These are phyloP conservation scores for Podaxis sp. DNA, from an alignment of 768 basidiomycete genomes.

Conservation along the genomic window DNA sequence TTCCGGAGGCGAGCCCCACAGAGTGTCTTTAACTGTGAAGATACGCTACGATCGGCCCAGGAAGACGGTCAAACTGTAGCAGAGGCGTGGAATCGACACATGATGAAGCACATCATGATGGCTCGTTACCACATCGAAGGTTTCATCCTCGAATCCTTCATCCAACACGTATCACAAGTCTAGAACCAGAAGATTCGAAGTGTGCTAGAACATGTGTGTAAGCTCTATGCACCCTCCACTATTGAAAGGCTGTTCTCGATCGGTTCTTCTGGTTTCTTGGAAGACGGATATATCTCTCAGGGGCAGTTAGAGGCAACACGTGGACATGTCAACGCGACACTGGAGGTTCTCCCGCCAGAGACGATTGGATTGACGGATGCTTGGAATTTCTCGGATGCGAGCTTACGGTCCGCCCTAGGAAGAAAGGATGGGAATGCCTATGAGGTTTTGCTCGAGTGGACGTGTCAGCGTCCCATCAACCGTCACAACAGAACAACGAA, in stretches of 20 bases:
- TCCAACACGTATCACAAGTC: conserved; percentile 14
- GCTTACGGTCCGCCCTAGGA: conserved; percentile 23
- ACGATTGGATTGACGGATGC: conserved; percentile 26
- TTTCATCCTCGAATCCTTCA: conserved; percentile 23
- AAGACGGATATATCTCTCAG: conserved; percentile 22
- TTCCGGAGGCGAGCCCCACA: conserved; percentile 25
- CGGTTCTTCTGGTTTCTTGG: conserved; percentile 23
- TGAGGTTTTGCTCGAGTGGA: conserved; percentile 25
- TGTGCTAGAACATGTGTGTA: conserved; percentile 21
- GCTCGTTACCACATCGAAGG: conserved; percentile 27
- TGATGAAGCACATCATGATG: conserved; percentile 24
- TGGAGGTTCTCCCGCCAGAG: conserved; percentile 21
- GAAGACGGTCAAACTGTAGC: conserved; percentile 14
- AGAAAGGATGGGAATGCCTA: conserved; percentile 27
- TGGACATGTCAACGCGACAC: conserved; percentile 13
- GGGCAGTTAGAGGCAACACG: conserved; percentile 20
- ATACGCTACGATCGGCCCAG: conserved; percentile 15
- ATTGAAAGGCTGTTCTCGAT: conserved; percentile 23
- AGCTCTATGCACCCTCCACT: conserved; percentile 24
- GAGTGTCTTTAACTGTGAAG: conserved; percentile 19
- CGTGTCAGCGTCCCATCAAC: conserved; percentile 25
- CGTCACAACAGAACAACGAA: conserved; percentile 11
- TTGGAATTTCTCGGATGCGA: conserved; percentile 28
- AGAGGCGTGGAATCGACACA: conserved; percentile 26
- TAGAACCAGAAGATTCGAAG: conserved; percentile 10